Base-by-base conservation (phyloP, 305 asterid species). In the Coffea humblotiana region DNA sequence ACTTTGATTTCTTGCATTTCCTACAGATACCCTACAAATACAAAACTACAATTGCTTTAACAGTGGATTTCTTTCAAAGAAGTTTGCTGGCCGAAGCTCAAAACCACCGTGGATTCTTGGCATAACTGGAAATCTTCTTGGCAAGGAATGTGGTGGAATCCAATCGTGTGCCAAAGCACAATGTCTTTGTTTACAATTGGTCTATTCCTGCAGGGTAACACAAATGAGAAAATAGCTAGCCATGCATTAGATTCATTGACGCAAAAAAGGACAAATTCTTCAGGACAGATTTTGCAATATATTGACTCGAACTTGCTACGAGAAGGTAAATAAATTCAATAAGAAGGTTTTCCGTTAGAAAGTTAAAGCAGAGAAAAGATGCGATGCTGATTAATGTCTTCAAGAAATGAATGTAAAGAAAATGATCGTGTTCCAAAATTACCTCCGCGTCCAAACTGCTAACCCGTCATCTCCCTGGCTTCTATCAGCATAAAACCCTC, bases 41-140 rank as follows among this genome's bases (percentile, higher is more conserved):
- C 32, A 0, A 32, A 32, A 32, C 32, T 32, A 32, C 32, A 32
- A 32, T 32, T 32, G 32, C 32, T 32, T 32, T 32, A 32, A 32
- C 32, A 32, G 32, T 32, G 32, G 32, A 32, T 32, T 32, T 32
- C 32, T 32, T 32, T 32, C 32, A 32, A 32, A 32, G 32, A 32
- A 32, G 32, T 32, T 32, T 32, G 32, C 32, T 32, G 32, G 32
- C 32, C 32, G 32, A 32, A 32, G 32, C 32, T 32, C 32, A 32
- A 32, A 32, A 32, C 32, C 91, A 79, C 84, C 91, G 61, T 79
- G 71, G 32, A 92, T 64, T 45, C 86, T 71, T 37, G 91, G 89
- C 97, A 92, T 92, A 2, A 91, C 89, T 54, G 95, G 97, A 61
- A 92, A 79, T 92, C 97, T 82, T 92, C 97, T 79, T 92, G 94